These are phyloP conservation scores for Artemisia argyi DNA, from an alignment of 129 eudicot species.

Conservation along the genomic window DNA sequence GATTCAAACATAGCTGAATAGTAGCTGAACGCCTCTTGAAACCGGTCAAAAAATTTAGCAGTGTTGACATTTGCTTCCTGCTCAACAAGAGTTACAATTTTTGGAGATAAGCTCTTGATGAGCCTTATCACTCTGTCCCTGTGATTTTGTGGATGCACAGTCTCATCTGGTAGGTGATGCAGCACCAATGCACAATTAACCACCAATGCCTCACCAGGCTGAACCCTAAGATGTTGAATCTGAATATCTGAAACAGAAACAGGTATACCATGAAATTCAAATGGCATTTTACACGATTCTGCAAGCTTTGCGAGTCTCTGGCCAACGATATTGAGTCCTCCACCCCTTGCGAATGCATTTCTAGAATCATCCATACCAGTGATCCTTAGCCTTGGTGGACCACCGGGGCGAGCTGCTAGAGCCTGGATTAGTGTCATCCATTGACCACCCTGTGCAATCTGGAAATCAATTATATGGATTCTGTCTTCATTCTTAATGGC, in stretches of 20 bases:
- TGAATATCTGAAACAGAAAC: conserved; percentile 18
- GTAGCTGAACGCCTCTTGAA: conserved; percentile 19
- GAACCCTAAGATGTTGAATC: conserved; percentile 8
- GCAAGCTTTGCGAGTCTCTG: conserved; percentile 13
- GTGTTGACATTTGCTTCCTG: conserved; percentile 22
- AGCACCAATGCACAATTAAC: conserved; percentile 23
- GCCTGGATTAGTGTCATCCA: conserved; percentile 23
- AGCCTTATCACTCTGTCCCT: conserved; percentile 13
- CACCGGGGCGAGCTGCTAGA: conserved; percentile 19
- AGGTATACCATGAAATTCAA: conserved; percentile 21
- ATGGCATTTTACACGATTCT: conserved; percentile 1
- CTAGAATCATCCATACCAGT: conserved; percentile 20
- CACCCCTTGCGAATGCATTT: conserved; percentile 20
- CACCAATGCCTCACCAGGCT: conserved; percentile 12
- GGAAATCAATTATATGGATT: conserved; percentile 21
- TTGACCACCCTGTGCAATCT: conserved; percentile 23
- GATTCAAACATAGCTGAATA: conserved; percentile 18
- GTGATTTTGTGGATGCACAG: conserved; percentile 16
- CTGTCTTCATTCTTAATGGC: conserved; percentile 21
- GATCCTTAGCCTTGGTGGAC: conserved; percentile 21
- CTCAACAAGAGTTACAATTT: conserved; percentile 21
- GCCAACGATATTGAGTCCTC: conserved; percentile 11
- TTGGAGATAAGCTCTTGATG: conserved; percentile 14
- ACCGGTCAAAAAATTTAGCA: conserved; percentile 1
- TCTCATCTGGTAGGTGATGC: conserved; percentile 22